Conservation (phyloP, 2,329 filamentous ascomycete genomes). For the Aquanectria penicillioides region DNA sequence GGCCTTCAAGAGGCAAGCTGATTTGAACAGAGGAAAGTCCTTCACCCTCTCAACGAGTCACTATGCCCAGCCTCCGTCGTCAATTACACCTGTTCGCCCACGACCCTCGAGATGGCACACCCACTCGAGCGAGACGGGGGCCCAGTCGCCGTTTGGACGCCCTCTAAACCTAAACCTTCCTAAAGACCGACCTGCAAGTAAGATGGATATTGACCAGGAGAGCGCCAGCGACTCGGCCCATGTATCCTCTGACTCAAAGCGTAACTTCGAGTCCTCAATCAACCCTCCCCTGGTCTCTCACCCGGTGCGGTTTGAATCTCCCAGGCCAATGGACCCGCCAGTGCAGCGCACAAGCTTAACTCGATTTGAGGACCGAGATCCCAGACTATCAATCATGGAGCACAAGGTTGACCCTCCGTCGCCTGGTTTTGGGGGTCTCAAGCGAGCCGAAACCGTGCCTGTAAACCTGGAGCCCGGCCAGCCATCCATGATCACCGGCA, state of each 20-base stretch:
- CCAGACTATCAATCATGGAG: conserved; percentile 64
- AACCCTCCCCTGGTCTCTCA: conserved; percentile 52
- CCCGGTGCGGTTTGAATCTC: conserved; percentile 56
- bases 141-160: conserved; percentile 47
- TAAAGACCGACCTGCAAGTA: conserved; percentile 35
- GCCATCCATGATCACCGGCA: conserved; percentile 62
- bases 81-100: conserved; percentile 50
- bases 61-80: conserved; percentile 50
- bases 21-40: conserved; percentile 64
- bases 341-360: conserved; percentile 46
- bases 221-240: conserved; percentile 64
- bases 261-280: conserved; percentile 60
- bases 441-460: conserved; percentile 64
- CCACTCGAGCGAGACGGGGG: conserved; percentile 55
- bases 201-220: conserved; percentile 58
- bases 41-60: conserved; percentile 59
- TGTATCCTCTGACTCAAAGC: conserved; percentile 63
- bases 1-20: conserved; percentile 78
- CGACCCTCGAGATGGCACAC: conserved; percentile 59
- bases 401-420: conserved; percentile 55
- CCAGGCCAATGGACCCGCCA: conserved; percentile 42
- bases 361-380: conserved; percentile 61
- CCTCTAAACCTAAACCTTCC: conserved; percentile 30
- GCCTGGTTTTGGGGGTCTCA: conserved; percentile 35
- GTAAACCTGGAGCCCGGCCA: conserved; percentile 56